A percentile compares a stretch with the other conserved stretches of the same genome.
Evolutionary conservation across 1,284 basidiomycete genomes (phyloP).

Genomic region (Testicularia cyperi): DNA sequence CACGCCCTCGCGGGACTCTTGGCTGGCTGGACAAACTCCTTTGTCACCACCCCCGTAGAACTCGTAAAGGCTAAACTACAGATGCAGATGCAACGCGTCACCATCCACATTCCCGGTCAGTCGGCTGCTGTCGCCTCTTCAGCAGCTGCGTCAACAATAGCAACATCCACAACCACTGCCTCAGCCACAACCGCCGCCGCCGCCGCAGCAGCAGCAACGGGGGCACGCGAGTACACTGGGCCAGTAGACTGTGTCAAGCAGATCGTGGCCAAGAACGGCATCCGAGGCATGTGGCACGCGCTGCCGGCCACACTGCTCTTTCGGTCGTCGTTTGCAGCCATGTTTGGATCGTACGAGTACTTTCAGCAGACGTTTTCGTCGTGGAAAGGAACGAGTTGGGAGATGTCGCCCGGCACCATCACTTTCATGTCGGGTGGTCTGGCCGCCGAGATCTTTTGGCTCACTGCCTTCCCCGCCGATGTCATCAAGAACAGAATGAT

Average conservation of each 20-base stretch:
- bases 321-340: conserved; percentile 51
- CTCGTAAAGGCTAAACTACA: conserved; percentile 70
- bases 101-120: conserved; percentile 29
- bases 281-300: conserved; percentile 58
- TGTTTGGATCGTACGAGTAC: conserved; percentile 59
- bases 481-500: conserved; percentile 68
- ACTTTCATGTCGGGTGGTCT: conserved; percentile 70
- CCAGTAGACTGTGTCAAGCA: conserved; percentile 60
- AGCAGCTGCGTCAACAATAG: no score
- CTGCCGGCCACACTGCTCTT: conserved; percentile 61
- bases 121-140: not conserved
- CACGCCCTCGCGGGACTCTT: conserved; percentile 68
- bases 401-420: conserved; percentile 69
- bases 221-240: conserved; percentile 41
- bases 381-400: conserved; percentile 28
- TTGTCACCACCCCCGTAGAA: conserved; percentile 70
- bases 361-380: conserved; percentile 35
- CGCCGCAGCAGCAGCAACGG: not conserved
- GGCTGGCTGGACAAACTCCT: conserved; percentile 73
- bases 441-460: conserved; percentile 60
- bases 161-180: not conserved
- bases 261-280: conserved; percentile 51
- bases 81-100: conserved; percentile 69
- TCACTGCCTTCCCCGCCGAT: conserved; percentile 74
- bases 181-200: not conserved